A percentile compares a stretch with the other conserved stretches of the same genome.
Evolutionary conservation across 805 yeast species (phyloP).

Genomic region (Metschnikowia vanudenii): DNA sequence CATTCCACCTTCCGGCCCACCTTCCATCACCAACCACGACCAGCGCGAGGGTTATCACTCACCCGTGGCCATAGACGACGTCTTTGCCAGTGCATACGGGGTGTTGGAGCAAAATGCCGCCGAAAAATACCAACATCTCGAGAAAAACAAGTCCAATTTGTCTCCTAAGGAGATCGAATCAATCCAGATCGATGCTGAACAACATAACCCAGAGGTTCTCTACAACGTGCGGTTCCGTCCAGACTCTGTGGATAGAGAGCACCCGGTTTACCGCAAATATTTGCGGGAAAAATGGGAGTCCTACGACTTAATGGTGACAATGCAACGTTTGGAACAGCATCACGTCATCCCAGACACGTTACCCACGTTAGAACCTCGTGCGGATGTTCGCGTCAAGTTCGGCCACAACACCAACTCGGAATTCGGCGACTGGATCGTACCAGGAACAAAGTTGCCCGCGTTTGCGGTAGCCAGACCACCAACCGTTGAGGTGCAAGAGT

Average conservation of each 20-base stretch:
- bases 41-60: conserved; percentile 56
- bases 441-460: conserved; percentile 74
- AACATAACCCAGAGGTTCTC: conserved; percentile 79
- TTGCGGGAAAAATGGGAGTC: conserved; percentile 71
- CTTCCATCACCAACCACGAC: conserved; percentile 43
- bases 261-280: conserved; percentile 76
- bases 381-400: conserved; percentile 71
- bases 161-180: conserved; percentile 19
- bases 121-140: conserved; percentile 36
- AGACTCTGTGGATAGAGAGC: conserved; percentile 58
- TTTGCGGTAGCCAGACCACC: conserved; percentile 76
- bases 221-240: conserved; percentile 54
- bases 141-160: conserved; percentile 18
- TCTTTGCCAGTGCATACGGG: conserved; percentile 68
- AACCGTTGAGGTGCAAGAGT: conserved; percentile 72
- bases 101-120: conserved; percentile 52
- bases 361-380: conserved; percentile 82
- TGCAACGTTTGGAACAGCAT: conserved; percentile 89
- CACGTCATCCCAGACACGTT: conserved; percentile 90
- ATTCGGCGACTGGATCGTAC: conserved; percentile 68
- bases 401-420: conserved; percentile 57
- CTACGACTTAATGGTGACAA: conserved; percentile 68
- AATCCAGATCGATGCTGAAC: conserved; percentile 61
- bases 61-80: conserved; percentile 68
- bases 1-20: conserved; percentile 45